Evolutionary conservation across 352 stramenopile genomes (phyloP), one percentile per base, ranked within the genome.

Genomic region (Globisporangium irregulare): DNA sequence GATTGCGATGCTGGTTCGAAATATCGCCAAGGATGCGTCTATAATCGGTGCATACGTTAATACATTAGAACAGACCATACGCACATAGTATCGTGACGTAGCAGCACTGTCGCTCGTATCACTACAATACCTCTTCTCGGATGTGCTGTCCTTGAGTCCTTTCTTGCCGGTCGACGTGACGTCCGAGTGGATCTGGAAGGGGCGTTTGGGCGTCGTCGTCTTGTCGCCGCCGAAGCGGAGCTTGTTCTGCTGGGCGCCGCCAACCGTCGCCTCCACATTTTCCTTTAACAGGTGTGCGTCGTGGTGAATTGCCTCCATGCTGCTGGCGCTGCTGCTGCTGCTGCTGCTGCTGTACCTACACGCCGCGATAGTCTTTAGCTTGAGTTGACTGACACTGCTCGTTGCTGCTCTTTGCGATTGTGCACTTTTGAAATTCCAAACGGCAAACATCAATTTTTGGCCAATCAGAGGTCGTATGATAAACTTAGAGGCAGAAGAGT

Each of bases 21-120:
- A 94, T 94, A 64, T 94, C 86, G 8, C 81, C 75, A 4, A 94
- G 74, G 32, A 72, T 84, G 57, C 86, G 86, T 75, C 86, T 92
- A 34, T 24, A 54, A 55, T 27, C 20, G 8, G 34, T 56, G 24
- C 6, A 22, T 6, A 50, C 20, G n/a, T 38, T n/a, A 27, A 12
- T 27, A 34, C 4, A 53, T 53, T 24, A 64, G 32, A 36, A 36
- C 32, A 46, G 38, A 20, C 38, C 5, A 46, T 20, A 18, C 14
- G 27, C 38, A 36, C n/a, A 55, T 25, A 36, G 32, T 36, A 36
- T 9, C 6, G 32, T 6, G 32, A 36, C 32, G 32, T 36, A 36
- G 7, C 32, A 36, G 32, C 32, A 36, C 7, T 9, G 32, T 9
- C 32, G 32, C 32, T 36, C 32, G 32, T 36, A 10, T 10, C 32